Evolutionary conservation across 805 yeast genomes (phyloP).

Genomic region (Ogataea polymorpha): DNA sequence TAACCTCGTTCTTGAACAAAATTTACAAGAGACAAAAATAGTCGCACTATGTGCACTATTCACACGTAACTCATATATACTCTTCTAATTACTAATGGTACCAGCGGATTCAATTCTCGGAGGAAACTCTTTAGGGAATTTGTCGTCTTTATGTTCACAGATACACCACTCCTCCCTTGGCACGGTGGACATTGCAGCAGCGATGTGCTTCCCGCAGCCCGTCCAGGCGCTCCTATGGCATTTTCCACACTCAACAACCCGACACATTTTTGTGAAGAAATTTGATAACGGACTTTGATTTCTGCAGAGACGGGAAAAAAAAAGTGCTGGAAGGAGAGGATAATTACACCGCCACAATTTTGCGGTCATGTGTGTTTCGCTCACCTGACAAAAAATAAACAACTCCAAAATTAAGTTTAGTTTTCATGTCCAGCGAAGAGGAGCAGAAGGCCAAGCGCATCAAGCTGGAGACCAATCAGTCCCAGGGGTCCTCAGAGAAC

Average conservation of each 20-base stretch:
- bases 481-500: neutral
- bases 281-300: neutral
- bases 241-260: conserved; percentile 32
- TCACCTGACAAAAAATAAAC: conserved; percentile 19
- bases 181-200: conserved; percentile 37
- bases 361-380: conserved; percentile 19
- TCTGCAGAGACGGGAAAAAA: neutral
- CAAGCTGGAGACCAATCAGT: conserved; percentile 11
- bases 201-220: conserved; percentile 46
- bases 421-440: conserved; percentile 11
- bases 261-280: conserved; percentile 31
- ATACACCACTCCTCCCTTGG: conserved; percentile 39
- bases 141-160: conserved; percentile 30
- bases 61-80: neutral
- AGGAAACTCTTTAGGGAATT: conserved; percentile 31
- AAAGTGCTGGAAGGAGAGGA: neutral
- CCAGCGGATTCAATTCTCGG: conserved; percentile 37
- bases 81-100: neutral
- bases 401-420: neutral
- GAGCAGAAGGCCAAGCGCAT: conserved; percentile 13
- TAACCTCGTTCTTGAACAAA: conserved; percentile 80
- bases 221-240: conserved; percentile 38
- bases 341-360: conserved; percentile 3
- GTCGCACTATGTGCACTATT: neutral
- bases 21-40: conserved; percentile 92